Evolutionary conservation across 306 rosid genomes (phyloP).

Genomic region (Lagenaria siceraria): DNA sequence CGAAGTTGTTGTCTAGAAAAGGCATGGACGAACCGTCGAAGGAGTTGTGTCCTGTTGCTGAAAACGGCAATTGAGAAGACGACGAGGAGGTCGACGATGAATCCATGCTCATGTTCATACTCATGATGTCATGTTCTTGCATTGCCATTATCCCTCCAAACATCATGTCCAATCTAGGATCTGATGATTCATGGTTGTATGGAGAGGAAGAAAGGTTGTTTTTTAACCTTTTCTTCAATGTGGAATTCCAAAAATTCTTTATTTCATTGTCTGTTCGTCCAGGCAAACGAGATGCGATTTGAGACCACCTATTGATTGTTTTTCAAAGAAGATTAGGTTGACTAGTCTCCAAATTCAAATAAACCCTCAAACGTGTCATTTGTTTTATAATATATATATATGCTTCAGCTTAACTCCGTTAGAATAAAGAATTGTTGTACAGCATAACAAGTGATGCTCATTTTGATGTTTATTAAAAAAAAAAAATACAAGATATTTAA

Average conservation of each 20-base stretch:
- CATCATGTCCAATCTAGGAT: slow-evolving; percentile 19
- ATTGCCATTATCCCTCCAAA: slow-evolving; percentile 24
- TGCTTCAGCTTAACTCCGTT: neutral
- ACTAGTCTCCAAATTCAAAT: neutral
- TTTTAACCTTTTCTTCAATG: slow-evolving; percentile 66
- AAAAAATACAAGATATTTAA: neutral
- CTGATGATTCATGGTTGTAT: slow-evolving; percentile 38
- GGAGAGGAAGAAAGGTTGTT: slow-evolving; percentile 25
- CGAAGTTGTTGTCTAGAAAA: slow-evolving; percentile 26
- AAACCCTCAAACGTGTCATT: neutral
- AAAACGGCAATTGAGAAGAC: slow-evolving; percentile 18
- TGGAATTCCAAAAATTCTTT: slow-evolving; percentile 91
- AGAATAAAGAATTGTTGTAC: neutral
- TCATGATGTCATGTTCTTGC: slow-evolving; percentile 28
- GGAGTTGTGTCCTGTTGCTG: slow-evolving; percentile 14
- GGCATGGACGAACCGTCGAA: slow-evolving; percentile 32
- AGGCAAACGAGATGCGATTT: slow-evolving; percentile 89
- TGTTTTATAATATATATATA: neutral
- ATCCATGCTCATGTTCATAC: slow-evolving; percentile 47
- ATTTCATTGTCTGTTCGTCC: slow-evolving; percentile 95
- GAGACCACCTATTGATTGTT: slow-evolving; percentile 73
- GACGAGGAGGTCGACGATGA: slow-evolving; percentile 60
- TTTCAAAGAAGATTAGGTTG: neutral
- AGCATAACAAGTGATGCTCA: neutral
- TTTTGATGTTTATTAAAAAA: neutral